phyloP scores from a whole-genome alignment of 2,329 filamentous ascomycete genomes.

The Curvularia eragrostidis region DNA sequence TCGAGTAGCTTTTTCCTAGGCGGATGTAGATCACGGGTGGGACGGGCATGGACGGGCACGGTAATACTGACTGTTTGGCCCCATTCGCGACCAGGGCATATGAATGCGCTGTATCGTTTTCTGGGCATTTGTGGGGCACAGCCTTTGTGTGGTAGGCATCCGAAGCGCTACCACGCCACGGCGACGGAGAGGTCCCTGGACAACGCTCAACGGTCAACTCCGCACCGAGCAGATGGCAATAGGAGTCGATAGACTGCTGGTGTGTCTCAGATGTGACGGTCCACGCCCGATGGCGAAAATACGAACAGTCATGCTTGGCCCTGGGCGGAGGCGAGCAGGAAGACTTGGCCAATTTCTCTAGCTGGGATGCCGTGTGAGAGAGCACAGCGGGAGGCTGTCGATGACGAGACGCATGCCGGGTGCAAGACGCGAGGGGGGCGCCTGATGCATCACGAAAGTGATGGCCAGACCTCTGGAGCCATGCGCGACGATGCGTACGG shows the following conservation, averaged over 20 bases:
- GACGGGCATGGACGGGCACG: constrained; percentile 19
- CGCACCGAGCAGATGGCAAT: background rate
- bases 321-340: constrained; percentile 4
- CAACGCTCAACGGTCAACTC: constrained; percentile 2
- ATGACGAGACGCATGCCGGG: constrained; percentile 10
- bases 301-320: constrained; percentile 28
- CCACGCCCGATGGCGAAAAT: constrained; percentile 4
- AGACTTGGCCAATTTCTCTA: constrained; percentile 11
- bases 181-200: background rate
- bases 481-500: background rate
- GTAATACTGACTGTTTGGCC: background rate
- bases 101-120: constrained; percentile 20
- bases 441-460: background rate
- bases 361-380: constrained; percentile 7
- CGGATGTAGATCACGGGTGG: constrained; percentile 26
- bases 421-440: constrained; percentile 12
- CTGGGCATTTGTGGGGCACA: constrained; percentile 29
- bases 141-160: constrained; percentile 9
- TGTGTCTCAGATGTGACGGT: background rate
- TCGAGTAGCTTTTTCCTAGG: constrained; percentile 23
- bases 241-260: background rate
- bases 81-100: constrained; percentile 20
- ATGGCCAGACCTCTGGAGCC: background rate
- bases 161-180: background rate
- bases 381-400: constrained; percentile 1